phyloP scores from a whole-genome alignment of 2,329 filamentous ascomycete species.

The Helotiales sp. region DNA sequence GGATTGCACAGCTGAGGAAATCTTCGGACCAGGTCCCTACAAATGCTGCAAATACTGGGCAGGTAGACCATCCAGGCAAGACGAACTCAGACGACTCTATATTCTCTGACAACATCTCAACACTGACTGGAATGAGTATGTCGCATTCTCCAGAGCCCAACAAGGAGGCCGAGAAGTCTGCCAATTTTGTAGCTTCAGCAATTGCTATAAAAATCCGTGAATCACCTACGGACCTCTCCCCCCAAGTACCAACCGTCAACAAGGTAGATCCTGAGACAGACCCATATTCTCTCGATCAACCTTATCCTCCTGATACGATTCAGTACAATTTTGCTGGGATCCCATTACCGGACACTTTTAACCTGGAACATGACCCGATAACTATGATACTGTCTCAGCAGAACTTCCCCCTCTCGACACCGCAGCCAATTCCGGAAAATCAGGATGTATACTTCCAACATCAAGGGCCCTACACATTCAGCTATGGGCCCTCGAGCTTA shows the following conservation, averaged over 20 bases:
- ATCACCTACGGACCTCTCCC: constrained; percentile 72
- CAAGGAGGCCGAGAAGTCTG: constrained; percentile 48
- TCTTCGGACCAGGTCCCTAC: constrained; percentile 67
- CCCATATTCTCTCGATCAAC: constrained; percentile 69
- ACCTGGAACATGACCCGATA: constrained; percentile 62
- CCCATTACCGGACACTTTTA: constrained; percentile 63
- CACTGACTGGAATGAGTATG: constrained; percentile 63
- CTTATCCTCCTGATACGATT: constrained; percentile 41
- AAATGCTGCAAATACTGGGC: constrained; percentile 30
- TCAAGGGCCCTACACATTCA: constrained; percentile 55
- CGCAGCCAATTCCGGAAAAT: constrained; percentile 68
- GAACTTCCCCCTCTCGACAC: constrained; percentile 73
- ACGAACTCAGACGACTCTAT: constrained; percentile 97
- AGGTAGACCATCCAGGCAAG: constrained; percentile 53
- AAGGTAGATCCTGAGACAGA: constrained; percentile 65
- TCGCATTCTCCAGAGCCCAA: constrained; percentile 56
- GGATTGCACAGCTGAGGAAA: constrained; percentile 86
- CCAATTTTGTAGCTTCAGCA: constrained; percentile 60
- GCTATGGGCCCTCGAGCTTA: constrained; percentile 53
- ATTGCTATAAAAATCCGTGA: constrained; percentile 87
- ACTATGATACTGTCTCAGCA: constrained; percentile 71
- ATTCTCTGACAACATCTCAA: constrained; percentile 74
- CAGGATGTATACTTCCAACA: constrained; percentile 67
- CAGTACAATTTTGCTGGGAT: constrained; percentile 49
- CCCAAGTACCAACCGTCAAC: constrained; percentile 69